Percentiles rank a stretch among this genome's conserved stretches.
These are phyloP conservation scores for Hericium coralloides DNA, from an alignment of 768 basidiomycete genomes.

Conservation along the genomic window DNA sequence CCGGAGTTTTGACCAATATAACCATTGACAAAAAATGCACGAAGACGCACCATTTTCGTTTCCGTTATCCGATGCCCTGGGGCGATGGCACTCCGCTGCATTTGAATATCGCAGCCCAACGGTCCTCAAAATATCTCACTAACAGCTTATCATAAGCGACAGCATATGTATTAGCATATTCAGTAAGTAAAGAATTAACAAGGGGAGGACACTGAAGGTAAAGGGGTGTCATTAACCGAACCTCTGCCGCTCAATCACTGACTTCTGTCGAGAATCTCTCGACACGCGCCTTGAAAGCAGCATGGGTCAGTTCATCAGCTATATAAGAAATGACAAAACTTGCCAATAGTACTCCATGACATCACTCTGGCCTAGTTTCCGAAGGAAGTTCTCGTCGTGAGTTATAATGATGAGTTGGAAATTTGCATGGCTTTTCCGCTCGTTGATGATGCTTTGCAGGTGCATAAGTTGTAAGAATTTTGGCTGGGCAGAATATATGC, in stretches of 20 bases:
- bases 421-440: slow-evolving; percentile 80
- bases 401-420: slow-evolving; percentile 98
- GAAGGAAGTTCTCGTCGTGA: slow-evolving; percentile 92
- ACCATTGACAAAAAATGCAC: too few relatives aligned
- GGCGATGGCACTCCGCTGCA: too few relatives aligned
- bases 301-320: neutral
- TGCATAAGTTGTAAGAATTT: slow-evolving; percentile 3
- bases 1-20: too few relatives aligned
- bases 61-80: too few relatives aligned
- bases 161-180: too few relatives aligned
- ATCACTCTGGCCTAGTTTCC: slow-evolving; percentile 79
- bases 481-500: slow-evolving; percentile 21
- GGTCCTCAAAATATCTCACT: too few relatives aligned
- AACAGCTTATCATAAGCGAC: too few relatives aligned
- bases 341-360: slow-evolving; percentile 97
- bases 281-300: slow-evolving; percentile 69
- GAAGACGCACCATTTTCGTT: too few relatives aligned
- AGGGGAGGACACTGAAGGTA: neutral
- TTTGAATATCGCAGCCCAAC: too few relatives aligned
- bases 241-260: slow-evolving; percentile 25
- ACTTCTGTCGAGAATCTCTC: slow-evolving; percentile 40
- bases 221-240: slow-evolving; percentile 5
- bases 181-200: too few relatives aligned
- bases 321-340: slow-evolving; percentile 15
- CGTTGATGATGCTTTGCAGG: slow-evolving; percentile 75